A percentile compares a stretch with the other conserved stretches of the same genome.
Evolutionary conservation across 495 filamentous ascomycete genomes (phyloP).

Genomic region (Bathelium albidoporum): DNA sequence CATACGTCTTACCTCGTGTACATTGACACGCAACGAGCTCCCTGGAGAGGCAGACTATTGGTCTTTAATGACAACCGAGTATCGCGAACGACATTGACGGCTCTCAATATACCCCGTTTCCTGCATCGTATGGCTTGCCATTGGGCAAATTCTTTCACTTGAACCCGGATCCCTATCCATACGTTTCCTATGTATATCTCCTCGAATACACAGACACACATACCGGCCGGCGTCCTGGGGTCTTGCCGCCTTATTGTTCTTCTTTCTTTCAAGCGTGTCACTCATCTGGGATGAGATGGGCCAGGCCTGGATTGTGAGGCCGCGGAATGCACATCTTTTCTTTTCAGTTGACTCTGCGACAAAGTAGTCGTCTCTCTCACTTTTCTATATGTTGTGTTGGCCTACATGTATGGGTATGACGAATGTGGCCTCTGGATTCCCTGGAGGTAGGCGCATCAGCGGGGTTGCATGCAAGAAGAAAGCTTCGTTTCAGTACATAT

Average conservation of each 20-base stretch:
- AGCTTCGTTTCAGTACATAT: background rate
- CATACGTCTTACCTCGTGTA: background rate
- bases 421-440: background rate
- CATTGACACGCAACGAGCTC: background rate
- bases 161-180: background rate
- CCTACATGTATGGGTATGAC: background rate
- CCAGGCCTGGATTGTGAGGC: background rate
- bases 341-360: background rate
- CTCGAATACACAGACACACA: background rate
- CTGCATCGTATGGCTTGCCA: background rate
- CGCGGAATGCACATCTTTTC: background rate
- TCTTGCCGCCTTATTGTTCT: constrained; percentile 4
- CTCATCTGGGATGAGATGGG: background rate
- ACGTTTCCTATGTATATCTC: background rate
- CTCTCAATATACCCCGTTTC: background rate
- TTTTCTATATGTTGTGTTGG: background rate
- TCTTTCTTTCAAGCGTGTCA: background rate
- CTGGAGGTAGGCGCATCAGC: background rate
- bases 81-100: background rate
- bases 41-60: background rate
- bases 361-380: background rate
- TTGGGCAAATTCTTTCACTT: background rate
- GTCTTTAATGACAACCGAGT: background rate
- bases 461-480: background rate
- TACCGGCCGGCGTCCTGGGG: background rate